phyloP scores from a whole-genome alignment of 2,329 filamentous ascomycete species.

The Thermothelomyces thermophilus region DNA sequence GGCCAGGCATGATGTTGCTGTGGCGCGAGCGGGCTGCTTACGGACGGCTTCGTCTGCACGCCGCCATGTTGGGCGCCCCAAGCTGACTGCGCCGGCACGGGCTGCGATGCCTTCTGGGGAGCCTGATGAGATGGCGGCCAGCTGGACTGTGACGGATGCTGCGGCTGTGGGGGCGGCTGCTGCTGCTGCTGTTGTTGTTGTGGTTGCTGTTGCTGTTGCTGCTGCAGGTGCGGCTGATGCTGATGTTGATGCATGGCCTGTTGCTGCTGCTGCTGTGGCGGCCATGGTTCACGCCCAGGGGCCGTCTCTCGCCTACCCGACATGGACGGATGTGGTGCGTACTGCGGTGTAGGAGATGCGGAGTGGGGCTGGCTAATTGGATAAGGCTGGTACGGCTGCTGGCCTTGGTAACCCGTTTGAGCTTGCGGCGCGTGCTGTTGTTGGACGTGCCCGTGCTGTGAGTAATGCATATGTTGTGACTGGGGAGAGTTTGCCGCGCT shows the following conservation, averaged over 20 bases:
- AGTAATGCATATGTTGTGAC: constrained; percentile 23
- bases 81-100: constrained; percentile 21
- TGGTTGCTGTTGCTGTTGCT: constrained; percentile 16
- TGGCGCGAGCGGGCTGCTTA: constrained; percentile 18
- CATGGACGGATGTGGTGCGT: constrained; percentile 41
- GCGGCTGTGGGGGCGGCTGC: constrained; percentile 23
- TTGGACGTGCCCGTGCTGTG: constrained; percentile 17
- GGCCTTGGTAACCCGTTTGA: constrained; percentile 24
- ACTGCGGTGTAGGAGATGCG: constrained; percentile 51
- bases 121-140: constrained; percentile 17
- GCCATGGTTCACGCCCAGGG: constrained; percentile 33
- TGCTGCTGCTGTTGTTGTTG: constrained; percentile 17
- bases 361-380: constrained; percentile 31
- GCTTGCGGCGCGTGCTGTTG: constrained; percentile 23
- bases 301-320: constrained; percentile 39
- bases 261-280: constrained; percentile 26
- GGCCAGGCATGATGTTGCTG: constrained; percentile 21
- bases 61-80: constrained; percentile 26
- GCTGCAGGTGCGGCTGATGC: constrained; percentile 19
- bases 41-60: constrained; percentile 20
- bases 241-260: constrained; percentile 16
- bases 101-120: constrained; percentile 19
- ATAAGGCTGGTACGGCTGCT: constrained; percentile 36
- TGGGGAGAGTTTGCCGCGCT: constrained; percentile 29
- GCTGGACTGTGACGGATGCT: constrained; percentile 14